Evolutionary conservation across 257 asterid species (phyloP), one percentile per base, ranked within the genome.

Genomic region (Parsonsia alboflavescens): DNA sequence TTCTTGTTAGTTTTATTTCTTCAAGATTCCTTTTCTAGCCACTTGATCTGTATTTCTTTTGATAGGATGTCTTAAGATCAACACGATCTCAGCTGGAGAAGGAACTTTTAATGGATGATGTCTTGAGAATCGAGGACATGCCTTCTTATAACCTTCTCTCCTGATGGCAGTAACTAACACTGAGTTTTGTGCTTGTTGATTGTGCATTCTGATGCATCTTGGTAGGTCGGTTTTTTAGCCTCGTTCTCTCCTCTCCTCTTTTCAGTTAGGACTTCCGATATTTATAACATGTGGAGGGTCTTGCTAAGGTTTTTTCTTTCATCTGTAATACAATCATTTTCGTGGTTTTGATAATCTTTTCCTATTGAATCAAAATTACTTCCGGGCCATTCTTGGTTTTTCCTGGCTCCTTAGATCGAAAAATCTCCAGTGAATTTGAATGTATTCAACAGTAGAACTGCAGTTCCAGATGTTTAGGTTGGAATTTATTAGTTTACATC

Each of bases 91-190:
- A 85, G 78, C 85, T 91, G 85, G 97, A 91, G 84, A 89, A 79
- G 77, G 97, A 91, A 73, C 84, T 91, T 72, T 59, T 89, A 68
- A 82, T 88, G 92, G 96, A 86, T 22, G 92, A 88, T 72, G 96
- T 91, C 28, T 39, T 84, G 11, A 73, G 87, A 75, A 86, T 91
- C 0, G 93, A 91, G 74, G 96, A 91, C 80, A 87, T 91, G 96
- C 97, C 97, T 75, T 91, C 96, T 16, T 91, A 78, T 71, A 75
- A 68, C 81, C 96, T 91, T 78, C 90, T 91, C 56, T 81, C 54
- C 57, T 90, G 80, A 80, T 30, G 26, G 39, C 7, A 15, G 19
- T 67, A 75, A 69, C 58, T 16, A 16, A 3, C 49, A 11, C 19
- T 26, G 50, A 46, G 19, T 58, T 67, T 57, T 53, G 48, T 24